Percentiles rank a stretch among this genome's conserved stretches.
These are phyloP conservation scores for Rugonectria rugulosa DNA, from an alignment of 2,329 filamentous ascomycete genomes.

Conservation along the genomic window DNA sequence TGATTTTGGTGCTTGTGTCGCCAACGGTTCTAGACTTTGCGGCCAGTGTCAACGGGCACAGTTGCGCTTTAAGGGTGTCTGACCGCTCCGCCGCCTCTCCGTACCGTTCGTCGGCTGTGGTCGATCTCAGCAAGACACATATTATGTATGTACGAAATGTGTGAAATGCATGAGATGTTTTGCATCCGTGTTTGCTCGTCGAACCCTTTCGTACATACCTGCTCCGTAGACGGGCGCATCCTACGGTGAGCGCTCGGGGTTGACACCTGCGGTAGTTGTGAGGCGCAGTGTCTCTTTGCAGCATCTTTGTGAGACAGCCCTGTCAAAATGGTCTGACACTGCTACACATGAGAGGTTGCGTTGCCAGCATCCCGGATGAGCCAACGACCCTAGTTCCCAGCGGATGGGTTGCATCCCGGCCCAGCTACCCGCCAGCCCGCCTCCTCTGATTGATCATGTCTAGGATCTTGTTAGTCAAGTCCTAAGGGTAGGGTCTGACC, in stretches of 20 bases:
- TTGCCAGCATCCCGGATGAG: conserved; percentile 5
- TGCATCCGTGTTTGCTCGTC: neutral
- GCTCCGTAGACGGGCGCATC: too few species aligned
- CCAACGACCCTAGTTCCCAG: conserved; percentile 7
- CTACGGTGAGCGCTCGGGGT: neutral
- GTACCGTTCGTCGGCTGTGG: too few species aligned
- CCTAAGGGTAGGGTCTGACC: neutral
- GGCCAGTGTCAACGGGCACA: neutral
- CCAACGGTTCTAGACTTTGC: conserved; percentile 2
- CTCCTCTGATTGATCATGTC: conserved; percentile 2
- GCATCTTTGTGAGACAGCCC: conserved; percentile 12
- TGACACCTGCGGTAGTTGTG: conserved; percentile 5
- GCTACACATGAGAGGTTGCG: conserved; percentile 5
- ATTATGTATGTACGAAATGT: too few species aligned
- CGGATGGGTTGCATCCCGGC: conserved; percentile 16
- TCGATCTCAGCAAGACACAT: too few species aligned
- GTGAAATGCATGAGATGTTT: neutral
- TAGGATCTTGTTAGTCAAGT: neutral
- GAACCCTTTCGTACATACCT: too few species aligned
- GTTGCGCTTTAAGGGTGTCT: conserved; percentile 8
- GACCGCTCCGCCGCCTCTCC: neutral
- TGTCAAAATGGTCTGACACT: conserved; percentile 9
- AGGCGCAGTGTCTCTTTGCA: conserved; percentile 5
- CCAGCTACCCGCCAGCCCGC: conserved; percentile 9
- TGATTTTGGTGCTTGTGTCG: too few species aligned